These are phyloP conservation scores for Trametes sanguinea DNA, from an alignment of 768 basidiomycete genomes.

Conservation along the genomic window DNA sequence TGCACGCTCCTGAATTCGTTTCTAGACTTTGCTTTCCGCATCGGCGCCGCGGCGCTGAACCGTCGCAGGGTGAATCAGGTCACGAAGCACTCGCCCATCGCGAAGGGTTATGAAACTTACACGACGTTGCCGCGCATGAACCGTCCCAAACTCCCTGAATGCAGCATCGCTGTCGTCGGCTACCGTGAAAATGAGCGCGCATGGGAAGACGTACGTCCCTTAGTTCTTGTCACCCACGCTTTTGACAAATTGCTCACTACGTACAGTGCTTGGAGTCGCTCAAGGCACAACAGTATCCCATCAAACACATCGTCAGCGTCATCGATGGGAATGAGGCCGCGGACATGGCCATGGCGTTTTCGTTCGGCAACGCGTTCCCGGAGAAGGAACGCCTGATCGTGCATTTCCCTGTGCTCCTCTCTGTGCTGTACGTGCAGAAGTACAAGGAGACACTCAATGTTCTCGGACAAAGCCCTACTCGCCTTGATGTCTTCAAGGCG, in stretches of 20 bases:
- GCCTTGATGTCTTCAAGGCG: constrained; percentile 21
- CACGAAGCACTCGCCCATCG: constrained; percentile 13
- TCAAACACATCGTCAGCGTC: constrained; percentile 26
- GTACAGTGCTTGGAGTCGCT: constrained; percentile 21
- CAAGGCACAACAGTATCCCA: constrained; percentile 23
- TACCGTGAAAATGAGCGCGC: constrained; percentile 22
- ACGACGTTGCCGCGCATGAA: background rate
- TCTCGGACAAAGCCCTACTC: constrained; percentile 7
- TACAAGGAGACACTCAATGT: constrained; percentile 15
- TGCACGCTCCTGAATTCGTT: too few relatives aligned
- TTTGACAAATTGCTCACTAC: background rate
- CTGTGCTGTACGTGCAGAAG: constrained; percentile 25
- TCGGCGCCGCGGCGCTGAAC: constrained; percentile 19
- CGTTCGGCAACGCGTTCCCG: constrained; percentile 23
- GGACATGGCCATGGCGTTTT: constrained; percentile 19
- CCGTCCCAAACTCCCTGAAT: constrained; percentile 12
- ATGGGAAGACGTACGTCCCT: constrained; percentile 18
- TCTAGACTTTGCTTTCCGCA: constrained; percentile 19
- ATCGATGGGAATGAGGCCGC: constrained; percentile 24
- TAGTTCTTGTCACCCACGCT: background rate
- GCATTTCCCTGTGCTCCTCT: constrained; percentile 22
- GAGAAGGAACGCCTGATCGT: constrained; percentile 21
- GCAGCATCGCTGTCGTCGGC: constrained; percentile 24
- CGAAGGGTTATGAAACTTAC: constrained; percentile 11
- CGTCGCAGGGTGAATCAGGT: constrained; percentile 18